Evolutionary conservation across 306 rosid genomes (phyloP).

Genomic region (Rubus parviflorus): DNA sequence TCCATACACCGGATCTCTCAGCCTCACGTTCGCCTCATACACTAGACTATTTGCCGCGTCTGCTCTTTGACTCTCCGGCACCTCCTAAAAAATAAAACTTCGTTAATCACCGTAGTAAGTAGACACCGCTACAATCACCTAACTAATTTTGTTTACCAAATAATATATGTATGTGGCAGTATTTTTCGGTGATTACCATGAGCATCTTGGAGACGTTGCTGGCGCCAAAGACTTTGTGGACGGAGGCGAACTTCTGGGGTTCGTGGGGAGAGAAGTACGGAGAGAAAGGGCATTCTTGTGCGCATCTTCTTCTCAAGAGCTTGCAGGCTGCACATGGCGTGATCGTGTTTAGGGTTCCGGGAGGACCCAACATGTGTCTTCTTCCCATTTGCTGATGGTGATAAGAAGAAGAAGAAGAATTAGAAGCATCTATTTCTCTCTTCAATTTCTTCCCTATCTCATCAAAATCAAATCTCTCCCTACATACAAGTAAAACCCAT

Average conservation of each 20-base stretch:
- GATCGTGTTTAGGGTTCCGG: conserved; percentile 84
- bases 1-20: conserved; percentile 95
- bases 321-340: conserved; percentile 99
- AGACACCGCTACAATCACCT: not conserved
- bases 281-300: conserved; percentile 95
- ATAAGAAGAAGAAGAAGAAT: not conserved
- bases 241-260: conserved; percentile 95
- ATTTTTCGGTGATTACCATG: conserved; percentile 43
- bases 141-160: not conserved
- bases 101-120: not conserved
- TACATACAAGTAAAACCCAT: not conserved
- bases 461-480: conserved; percentile 75
- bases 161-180: not conserved
- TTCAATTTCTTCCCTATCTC: conserved; percentile 85
- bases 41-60: conserved; percentile 96
- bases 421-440: conserved; percentile 71
- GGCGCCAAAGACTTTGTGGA: conserved; percentile 95
- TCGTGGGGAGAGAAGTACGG: conserved; percentile 98
- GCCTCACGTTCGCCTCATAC: conserved; percentile 92
- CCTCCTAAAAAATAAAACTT: conserved; percentile 49
- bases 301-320: conserved; percentile 86
- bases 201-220: conserved; percentile 99
- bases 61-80: conserved; percentile 78
- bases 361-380: conserved; percentile 78
- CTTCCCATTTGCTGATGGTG: conserved; percentile 57